phyloP scores from a whole-genome alignment of 2,329 filamentous ascomycete species.

The Chrysoporthe deuterocubensis region DNA sequence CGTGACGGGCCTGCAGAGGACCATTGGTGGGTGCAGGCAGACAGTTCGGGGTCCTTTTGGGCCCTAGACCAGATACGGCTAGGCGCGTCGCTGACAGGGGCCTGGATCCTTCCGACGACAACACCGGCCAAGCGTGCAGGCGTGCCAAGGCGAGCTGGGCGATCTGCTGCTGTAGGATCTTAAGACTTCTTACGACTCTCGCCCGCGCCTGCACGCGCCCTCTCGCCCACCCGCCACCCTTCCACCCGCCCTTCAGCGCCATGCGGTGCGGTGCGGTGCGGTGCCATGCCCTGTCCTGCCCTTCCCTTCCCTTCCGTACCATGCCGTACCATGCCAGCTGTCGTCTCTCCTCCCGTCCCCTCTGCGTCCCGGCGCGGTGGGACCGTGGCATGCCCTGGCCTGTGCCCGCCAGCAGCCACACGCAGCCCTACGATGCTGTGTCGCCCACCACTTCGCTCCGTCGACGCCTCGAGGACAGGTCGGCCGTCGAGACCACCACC shows the following conservation, averaged over 20 bases:
- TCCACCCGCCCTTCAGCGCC: not conserved
- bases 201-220: not conserved
- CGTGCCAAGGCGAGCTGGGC: not conserved
- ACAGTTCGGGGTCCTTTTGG: slow-evolving; percentile 9
- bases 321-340: slow-evolving; percentile 1
- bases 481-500: not conserved
- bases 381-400: not conserved
- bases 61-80: not conserved
- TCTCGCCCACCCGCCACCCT: not conserved
- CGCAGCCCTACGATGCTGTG: slow-evolving; percentile 1
- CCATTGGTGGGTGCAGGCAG: not conserved
- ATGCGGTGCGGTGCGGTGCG: not conserved
- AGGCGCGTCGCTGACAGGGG: not conserved
- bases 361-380: not conserved
- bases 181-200: slow-evolving; percentile 5
- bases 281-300: no score
- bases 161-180: slow-evolving; percentile 6
- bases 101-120: not conserved
- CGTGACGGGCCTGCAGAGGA: not conserved
- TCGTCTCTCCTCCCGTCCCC: not conserved
- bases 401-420: slow-evolving; percentile 4
- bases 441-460: not conserved
- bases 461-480: not conserved
- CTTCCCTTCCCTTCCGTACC: not conserved
- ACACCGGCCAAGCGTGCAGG: not conserved